Percentiles rank a stretch among this genome's conserved stretches.
Evolutionary conservation across 768 basidiomycete species (phyloP).

Genomic region (Lactifluus hygrophoroides): DNA sequence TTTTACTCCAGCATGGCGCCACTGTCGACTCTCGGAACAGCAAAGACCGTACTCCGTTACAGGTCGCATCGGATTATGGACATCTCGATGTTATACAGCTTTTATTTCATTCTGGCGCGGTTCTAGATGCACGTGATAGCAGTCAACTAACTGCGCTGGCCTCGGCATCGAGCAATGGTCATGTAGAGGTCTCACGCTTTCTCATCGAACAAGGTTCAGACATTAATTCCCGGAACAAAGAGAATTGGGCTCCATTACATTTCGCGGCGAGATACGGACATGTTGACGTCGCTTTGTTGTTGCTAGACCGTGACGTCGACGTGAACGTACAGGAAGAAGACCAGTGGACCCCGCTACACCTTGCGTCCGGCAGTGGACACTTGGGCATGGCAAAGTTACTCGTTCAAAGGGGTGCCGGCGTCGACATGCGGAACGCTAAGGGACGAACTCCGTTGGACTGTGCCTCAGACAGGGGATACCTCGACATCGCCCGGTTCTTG

Average conservation of each 20-base stretch:
- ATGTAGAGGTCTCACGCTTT: not conserved
- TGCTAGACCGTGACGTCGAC: not conserved
- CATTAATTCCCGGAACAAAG: not conserved
- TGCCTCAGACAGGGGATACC: not conserved
- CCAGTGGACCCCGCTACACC: not conserved
- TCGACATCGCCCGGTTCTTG: not conserved
- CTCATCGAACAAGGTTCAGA: slow-evolving; percentile 2
- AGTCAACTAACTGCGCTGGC: no score
- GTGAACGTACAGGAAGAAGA: not conserved
- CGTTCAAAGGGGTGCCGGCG: not conserved
- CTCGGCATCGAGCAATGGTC: not conserved
- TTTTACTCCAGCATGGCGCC: not conserved
- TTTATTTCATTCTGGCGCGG: not conserved
- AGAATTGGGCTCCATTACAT: not conserved
- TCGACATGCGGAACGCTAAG: not conserved
- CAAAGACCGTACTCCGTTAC: not conserved
- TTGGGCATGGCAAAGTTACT: not conserved
- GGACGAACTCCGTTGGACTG: not conserved
- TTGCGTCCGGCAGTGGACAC: not conserved
- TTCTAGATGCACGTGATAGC: not conserved
- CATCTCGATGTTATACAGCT: not conserved
- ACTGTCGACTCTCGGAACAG: no score
- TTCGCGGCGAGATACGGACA: not conserved
- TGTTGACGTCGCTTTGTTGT: not conserved
- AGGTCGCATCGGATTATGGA: not conserved